phyloP scores from a whole-genome alignment of 148 eudicot genomes.

The Camellia japonica region DNA sequence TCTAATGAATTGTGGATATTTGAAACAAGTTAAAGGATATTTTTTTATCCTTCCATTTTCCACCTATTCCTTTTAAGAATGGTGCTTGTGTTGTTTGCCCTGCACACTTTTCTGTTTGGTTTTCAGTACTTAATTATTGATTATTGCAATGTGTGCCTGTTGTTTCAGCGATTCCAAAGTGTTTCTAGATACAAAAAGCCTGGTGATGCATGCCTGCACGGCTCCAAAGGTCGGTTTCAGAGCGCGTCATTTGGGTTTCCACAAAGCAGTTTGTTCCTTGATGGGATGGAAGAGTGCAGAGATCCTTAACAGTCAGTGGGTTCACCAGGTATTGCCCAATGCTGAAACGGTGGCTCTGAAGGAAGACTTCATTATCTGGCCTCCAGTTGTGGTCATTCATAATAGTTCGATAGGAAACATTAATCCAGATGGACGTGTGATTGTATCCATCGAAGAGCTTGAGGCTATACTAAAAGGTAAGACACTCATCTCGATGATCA shows the following conservation, averaged over 20 bases:
- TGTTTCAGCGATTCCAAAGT: slow-evolving; percentile 41
- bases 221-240: slow-evolving; percentile 51
- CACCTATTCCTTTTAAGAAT: neutral
- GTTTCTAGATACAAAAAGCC: slow-evolving; percentile 44
- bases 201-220: slow-evolving; percentile 52
- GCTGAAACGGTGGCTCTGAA: slow-evolving; percentile 33
- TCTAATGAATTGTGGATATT: neutral
- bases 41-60: neutral
- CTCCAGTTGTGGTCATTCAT: slow-evolving; percentile 59
- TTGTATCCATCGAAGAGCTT: slow-evolving; percentile 31
- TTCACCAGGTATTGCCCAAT: slow-evolving; percentile 37
- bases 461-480: slow-evolving; percentile 43
- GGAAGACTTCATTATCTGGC: slow-evolving; percentile 67
- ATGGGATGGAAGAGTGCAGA: slow-evolving; percentile 61
- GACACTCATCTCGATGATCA: slow-evolving; percentile 2
- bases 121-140: slow-evolving; percentile 2
- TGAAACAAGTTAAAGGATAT: neutral
- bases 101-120: neutral
- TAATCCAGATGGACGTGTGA: slow-evolving; percentile 34
- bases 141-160: slow-evolving; percentile 10
- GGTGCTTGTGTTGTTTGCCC: neutral
- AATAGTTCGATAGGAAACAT: slow-evolving; percentile 26
- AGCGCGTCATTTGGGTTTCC: slow-evolving; percentile 59
- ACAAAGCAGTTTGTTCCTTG: slow-evolving; percentile 58
- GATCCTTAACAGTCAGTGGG: slow-evolving; percentile 34